A percentile compares a stretch with the other conserved stretches of the same genome.
These are phyloP conservation scores for Xylariaceae sp. DNA, from an alignment of 2,329 filamentous ascomycete genomes.

Conservation along the genomic window DNA sequence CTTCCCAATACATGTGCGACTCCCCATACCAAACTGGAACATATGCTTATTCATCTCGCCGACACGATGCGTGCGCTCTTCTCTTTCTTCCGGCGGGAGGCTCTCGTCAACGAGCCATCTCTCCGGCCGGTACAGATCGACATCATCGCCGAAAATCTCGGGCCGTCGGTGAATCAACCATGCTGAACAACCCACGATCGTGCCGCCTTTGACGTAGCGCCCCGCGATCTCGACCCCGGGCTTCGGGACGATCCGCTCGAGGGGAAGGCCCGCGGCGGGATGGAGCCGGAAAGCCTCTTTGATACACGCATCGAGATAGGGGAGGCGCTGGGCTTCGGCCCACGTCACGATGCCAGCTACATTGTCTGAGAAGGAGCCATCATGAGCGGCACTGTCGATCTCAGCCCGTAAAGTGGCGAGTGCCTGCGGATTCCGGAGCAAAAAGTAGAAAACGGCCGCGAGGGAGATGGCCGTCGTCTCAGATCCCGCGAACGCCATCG, in stretches of 20 bases:
- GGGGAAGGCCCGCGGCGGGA: conserved; percentile 66
- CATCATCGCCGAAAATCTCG: conserved; percentile 65
- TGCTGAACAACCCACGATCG: conserved; percentile 69
- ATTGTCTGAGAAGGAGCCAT: conserved; percentile 48
- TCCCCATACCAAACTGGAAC: conserved; percentile 70
- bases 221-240: conserved; percentile 62
- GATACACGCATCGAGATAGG: conserved; percentile 73
- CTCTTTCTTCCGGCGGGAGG: conserved; percentile 25
- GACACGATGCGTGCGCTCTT: conserved; percentile 48
- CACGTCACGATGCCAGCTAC: conserved; percentile 63
- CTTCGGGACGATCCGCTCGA: conserved; percentile 69
- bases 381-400: conserved; percentile 54
- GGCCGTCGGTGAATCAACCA: conserved; percentile 69
- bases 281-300: conserved; percentile 76
- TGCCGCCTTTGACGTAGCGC: conserved; percentile 61
- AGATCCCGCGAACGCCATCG: conserved; percentile 69
- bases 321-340: conserved; percentile 64
- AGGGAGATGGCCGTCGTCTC: conserved; percentile 78
- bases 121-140: conserved; percentile 64
- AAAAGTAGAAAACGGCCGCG: conserved; percentile 67
- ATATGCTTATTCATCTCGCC: conserved; percentile 66
- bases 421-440: conserved; percentile 59
- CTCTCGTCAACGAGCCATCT: conserved; percentile 53
- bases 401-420: conserved; percentile 57
- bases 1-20: conserved; percentile 66